These are phyloP conservation scores for Nadsonia commutata DNA, from an alignment of 1,139 yeast genomes.

Conservation along the genomic window DNA sequence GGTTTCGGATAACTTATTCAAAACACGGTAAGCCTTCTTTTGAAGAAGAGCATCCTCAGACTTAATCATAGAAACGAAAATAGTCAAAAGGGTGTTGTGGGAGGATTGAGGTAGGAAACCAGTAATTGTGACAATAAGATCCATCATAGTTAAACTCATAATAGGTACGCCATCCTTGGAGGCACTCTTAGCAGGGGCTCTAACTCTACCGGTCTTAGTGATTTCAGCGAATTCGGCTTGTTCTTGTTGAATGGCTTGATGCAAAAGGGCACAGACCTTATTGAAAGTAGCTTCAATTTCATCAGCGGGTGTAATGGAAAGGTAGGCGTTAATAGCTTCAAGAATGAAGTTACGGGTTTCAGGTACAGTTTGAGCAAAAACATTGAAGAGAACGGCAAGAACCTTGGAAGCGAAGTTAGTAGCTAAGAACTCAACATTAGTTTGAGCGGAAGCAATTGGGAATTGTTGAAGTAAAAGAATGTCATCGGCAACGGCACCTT, in stretches of 20 bases:
- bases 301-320: slow-evolving; percentile 50
- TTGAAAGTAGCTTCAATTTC: slow-evolving; percentile 68
- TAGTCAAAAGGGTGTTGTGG: slow-evolving; percentile 60
- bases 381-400: slow-evolving; percentile 78
- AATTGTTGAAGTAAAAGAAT: slow-evolving; percentile 45
- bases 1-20: slow-evolving; percentile 54
- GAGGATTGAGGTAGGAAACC: slow-evolving; percentile 61
- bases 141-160: slow-evolving; percentile 77
- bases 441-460: slow-evolving; percentile 39
- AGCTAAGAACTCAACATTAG: slow-evolving; percentile 48
- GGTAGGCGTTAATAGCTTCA: slow-evolving; percentile 71
- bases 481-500: slow-evolving; percentile 43
- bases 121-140: slow-evolving; percentile 73
- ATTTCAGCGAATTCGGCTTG: slow-evolving; percentile 9
- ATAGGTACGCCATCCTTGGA: slow-evolving; percentile 31
- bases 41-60: slow-evolving; percentile 54
- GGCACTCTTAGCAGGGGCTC: slow-evolving; percentile 16
- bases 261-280: slow-evolving; percentile 68
- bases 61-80: slow-evolving; percentile 56
- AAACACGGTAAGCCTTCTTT: slow-evolving; percentile 77
- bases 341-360: slow-evolving; percentile 73
- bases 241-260: slow-evolving; percentile 60
- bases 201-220: slow-evolving; percentile 16
- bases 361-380: slow-evolving; percentile 72
- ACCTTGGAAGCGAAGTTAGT: slow-evolving; percentile 52